Evolutionary conservation across 148 eudicot genomes (phyloP), one percentile per base, ranked within the genome.

Genomic region (Vaccinium vitisidaea): DNA sequence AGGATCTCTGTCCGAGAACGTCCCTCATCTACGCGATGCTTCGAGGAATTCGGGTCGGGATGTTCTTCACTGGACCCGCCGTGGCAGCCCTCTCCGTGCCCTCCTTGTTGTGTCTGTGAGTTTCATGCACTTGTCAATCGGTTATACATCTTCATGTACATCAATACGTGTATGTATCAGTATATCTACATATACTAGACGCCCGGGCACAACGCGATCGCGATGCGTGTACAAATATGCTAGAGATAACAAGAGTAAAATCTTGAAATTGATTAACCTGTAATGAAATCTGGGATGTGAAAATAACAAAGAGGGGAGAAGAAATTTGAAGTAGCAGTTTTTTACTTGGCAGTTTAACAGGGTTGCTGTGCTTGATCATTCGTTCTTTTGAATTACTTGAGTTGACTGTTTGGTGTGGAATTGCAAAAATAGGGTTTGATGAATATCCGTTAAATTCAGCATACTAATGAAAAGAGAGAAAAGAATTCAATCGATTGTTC

Each of bases 61-160:
- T 52, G 84, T 94, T 73, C 89, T 92, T 55, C 23, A 56, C 43
- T 95, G 98, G 97, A 86, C 95, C 82, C 97, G 94, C 46, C 89
- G 86, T 4, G 97, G 97, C 13, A 85, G 92, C 81, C 88, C 93
- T 74, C 92, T 95, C 46, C 94, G 98, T 6, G 83, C 91, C 52
- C 94, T 95, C 27, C 94, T 95, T n/a, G 93, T 95, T 71, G 69
- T 95, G 30, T 94, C 94, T 36, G 98, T 95, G 79, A 91, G 95
- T 88, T 79, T 3, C 9, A 12, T 30, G 77, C 52, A 36, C 77
- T 36, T 16, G 2, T 74, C n/a, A 12, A 1, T 15, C 67, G 23
- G 1, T 59, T 21, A 21, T 23, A 63, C 12, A 49, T 76, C 79
- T 75, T 1, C n/a, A 2, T 75, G 19, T 46, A 15, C 8, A 7